Base-by-base conservation (phyloP, 2,329 filamentous ascomycete species). In the Apiospora pterosperma region DNA sequence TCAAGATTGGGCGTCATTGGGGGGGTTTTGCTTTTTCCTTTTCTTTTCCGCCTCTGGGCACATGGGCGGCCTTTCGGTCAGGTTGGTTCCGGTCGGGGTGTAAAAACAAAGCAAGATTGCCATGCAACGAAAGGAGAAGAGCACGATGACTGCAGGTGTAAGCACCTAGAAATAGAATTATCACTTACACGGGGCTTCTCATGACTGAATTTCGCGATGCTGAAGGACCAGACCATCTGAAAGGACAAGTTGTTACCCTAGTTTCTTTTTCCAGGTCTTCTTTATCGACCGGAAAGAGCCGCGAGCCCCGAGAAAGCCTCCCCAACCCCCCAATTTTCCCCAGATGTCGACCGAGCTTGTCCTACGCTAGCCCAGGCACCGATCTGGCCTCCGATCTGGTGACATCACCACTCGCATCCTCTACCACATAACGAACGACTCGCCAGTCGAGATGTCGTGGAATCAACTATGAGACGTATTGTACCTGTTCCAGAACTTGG, bases 291-390 rank as follows among this genome's bases (percentile, higher is more conserved):
- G 44, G 44, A 4, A 52, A n/a, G 44, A 52, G 25, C 44, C 44
- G 44, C n/a, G 7, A 31, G 2, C 16, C 12, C 19, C n/a, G n/a
- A n/a, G n/a, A n/a, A n/a, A n/a, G n/a, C n/a, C n/a, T n/a, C n/a
- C n/a, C n/a, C n/a, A n/a, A 28, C 10, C 16, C 48, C 44, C 48
- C 16, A 31, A 55, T 55, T 28, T 28, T 55, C 48, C 28, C 28
- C 48, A 34, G 48, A 28, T 55, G 28, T 48, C 12, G 41, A 28
- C n/a, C 28, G 25, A 55, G 31, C 48, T 42, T 41, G 28, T 58
- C 60, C n/a, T 21, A 34, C 58, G 28, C 65, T 66, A 64, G 48
- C 60, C 59, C 65, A 66, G 65, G 65, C 31, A 64, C 65, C 62
- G 62, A 64, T 61, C 28, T 34, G 48, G 19, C 48, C 48, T 34